Conservation (phyloP, 176 grass and related monocot genomes). For the Paspalum notatum region DNA sequence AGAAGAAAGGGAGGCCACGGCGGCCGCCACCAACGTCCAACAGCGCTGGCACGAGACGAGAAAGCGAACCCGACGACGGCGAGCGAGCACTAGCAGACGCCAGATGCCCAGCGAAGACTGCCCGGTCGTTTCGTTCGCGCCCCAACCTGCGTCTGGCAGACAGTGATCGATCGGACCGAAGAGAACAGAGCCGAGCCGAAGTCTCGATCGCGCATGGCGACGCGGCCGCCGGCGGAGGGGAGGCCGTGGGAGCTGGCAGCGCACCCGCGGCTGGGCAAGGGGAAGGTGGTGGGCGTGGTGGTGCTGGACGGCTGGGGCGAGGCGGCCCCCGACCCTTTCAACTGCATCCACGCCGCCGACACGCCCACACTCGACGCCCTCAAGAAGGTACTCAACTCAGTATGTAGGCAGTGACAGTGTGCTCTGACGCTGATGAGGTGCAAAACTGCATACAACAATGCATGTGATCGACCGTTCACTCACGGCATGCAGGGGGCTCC, state of each 20-base stretch:
- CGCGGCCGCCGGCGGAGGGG: slow-evolving; percentile 27
- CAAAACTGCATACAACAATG: too few relatives aligned
- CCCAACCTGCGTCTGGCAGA: not conserved
- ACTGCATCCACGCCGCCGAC: slow-evolving; percentile 70
- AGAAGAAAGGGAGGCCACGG: not conserved
- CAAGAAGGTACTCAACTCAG: slow-evolving; percentile 52
- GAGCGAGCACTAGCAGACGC: not conserved
- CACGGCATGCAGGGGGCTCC: slow-evolving; percentile 68
- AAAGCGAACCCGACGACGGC: not conserved
- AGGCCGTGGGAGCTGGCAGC: slow-evolving; percentile 60
- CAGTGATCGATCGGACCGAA: not conserved
- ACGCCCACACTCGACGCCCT: slow-evolving; percentile 63
- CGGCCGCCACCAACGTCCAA: not conserved
- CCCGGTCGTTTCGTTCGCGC: not conserved
- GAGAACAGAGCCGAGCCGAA: too few relatives aligned
- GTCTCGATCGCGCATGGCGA: slow-evolving; percentile 21
- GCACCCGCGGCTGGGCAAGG: slow-evolving; percentile 53
- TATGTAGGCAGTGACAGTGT: not conserved
- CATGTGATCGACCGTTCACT: too few relatives aligned
- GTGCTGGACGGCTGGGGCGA: slow-evolving; percentile 82
- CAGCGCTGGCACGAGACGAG: too few relatives aligned
- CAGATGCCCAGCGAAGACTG: not conserved
- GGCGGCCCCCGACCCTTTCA: slow-evolving; percentile 61
- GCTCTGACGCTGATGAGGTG: too few relatives aligned
- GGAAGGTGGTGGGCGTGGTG: slow-evolving; percentile 64